These are phyloP conservation scores for Talaromyces albobiverticillius DNA, from an alignment of 2,329 filamentous ascomycete species.

Conservation along the genomic window DNA sequence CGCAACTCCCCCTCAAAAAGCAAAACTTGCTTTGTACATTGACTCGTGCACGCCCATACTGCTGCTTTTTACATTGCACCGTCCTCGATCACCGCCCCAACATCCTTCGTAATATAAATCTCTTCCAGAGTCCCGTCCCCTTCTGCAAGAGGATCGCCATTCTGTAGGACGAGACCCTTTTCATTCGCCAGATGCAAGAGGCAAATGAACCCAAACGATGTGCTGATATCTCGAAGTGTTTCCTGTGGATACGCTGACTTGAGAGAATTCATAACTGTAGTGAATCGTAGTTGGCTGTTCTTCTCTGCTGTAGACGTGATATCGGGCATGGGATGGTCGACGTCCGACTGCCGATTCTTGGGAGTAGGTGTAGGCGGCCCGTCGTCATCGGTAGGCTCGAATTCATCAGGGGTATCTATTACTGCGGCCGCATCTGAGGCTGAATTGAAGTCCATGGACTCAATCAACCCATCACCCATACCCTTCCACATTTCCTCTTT, in stretches of 20 bases:
- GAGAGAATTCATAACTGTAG: conserved; percentile 83
- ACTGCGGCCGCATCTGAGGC: conserved; percentile 26
- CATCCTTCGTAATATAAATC: conserved; percentile 41
- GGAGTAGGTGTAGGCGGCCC: conserved; percentile 24
- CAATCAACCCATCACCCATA: conserved; percentile 49
- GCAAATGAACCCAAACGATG: conserved; percentile 84
- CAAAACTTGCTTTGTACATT: conserved; percentile 10
- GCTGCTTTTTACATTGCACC: conserved; percentile 18
- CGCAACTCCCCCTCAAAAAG: not conserved
- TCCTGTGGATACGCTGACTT: conserved; percentile 82
- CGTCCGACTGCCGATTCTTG: conserved; percentile 30
- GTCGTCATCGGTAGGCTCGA: conserved; percentile 18
- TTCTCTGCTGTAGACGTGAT: conserved; percentile 41
- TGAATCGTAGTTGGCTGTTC: conserved; percentile 70
- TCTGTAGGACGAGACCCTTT: conserved; percentile 77
- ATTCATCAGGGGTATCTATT: conserved; percentile 16
- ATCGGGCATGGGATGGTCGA: conserved; percentile 24
- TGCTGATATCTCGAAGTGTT: conserved; percentile 90
- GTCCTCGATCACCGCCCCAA: conserved; percentile 38
- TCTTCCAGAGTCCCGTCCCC: conserved; percentile 39
- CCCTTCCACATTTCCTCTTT: conserved; percentile 66
- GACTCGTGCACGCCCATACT: not conserved
- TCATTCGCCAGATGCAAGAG: conserved; percentile 89
- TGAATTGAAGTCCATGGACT: conserved; percentile 32
- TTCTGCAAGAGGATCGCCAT: conserved; percentile 44